These are phyloP conservation scores for Wickerhamomyces sp. DNA, from an alignment of 1,139 yeast genomes.

Conservation along the genomic window DNA sequence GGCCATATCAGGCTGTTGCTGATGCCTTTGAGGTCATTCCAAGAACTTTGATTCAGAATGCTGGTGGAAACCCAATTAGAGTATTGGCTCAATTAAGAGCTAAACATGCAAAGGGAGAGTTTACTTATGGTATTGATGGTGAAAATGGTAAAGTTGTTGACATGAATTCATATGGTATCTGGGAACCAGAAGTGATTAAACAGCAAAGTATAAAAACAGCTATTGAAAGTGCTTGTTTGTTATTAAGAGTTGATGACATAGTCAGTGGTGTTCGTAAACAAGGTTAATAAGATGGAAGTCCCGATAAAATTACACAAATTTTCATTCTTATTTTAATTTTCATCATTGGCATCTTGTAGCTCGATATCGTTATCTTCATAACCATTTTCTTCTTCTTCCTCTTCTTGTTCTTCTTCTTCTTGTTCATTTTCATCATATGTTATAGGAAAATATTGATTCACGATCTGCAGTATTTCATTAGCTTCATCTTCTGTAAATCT, in stretches of 20 bases:
- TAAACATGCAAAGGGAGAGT: slow-evolving; percentile 86
- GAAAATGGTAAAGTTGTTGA: slow-evolving; percentile 91
- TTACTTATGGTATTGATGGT: slow-evolving; percentile 91
- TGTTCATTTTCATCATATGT: slow-evolving; percentile 10
- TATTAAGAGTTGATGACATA: slow-evolving; percentile 94
- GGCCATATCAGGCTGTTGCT: slow-evolving; percentile 99
- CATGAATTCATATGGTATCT: slow-evolving; percentile 92
- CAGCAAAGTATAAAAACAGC: slow-evolving; percentile 96
- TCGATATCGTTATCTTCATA: no score
- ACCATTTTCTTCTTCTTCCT: slow-evolving; percentile 6
- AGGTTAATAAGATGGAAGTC: slow-evolving; percentile 17
- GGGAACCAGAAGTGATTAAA: slow-evolving; percentile 99
- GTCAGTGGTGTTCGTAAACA: slow-evolving; percentile 86
- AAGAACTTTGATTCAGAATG: slow-evolving; percentile 92
- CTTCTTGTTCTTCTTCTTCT: slow-evolving; percentile 7
- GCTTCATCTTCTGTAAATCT: slow-evolving; percentile 65
- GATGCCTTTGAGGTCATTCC: slow-evolving; percentile 99
- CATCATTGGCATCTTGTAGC: no score
- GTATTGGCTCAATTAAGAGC: slow-evolving; percentile 89
- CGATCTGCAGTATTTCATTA: slow-evolving; percentile 47
- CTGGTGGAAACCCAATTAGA: slow-evolving; percentile 96
- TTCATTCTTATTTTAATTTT: slow-evolving; percentile 7
- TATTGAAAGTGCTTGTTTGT: slow-evolving; percentile 91
- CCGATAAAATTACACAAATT: not conserved
- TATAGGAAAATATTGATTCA: slow-evolving; percentile 46